phyloP scores from a whole-genome alignment of 768 basidiomycete species.

The Strobilomyces echinocephalus region DNA sequence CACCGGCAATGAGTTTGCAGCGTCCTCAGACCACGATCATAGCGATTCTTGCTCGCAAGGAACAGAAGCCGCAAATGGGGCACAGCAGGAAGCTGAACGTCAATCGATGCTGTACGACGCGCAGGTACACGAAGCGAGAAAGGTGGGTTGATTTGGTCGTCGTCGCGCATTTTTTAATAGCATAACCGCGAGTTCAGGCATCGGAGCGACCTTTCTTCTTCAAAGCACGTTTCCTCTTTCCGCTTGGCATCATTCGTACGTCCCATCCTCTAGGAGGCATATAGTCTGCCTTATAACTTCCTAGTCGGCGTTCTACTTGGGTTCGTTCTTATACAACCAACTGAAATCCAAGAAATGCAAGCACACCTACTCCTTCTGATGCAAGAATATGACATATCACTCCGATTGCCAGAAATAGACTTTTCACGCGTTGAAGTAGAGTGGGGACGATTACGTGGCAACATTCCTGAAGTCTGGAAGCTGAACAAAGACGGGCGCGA shows the following conservation, averaged over 20 bases:
- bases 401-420: conserved; percentile 62
- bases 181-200: conserved; percentile 4
- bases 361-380: conserved; percentile 61
- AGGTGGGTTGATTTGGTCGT: conserved; percentile 7
- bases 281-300: conserved; percentile 1
- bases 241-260: conserved; percentile 61
- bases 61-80: conserved; percentile 3
- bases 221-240: conserved; percentile 57
- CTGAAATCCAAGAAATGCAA: conserved; percentile 65
- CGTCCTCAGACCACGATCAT: conserved; percentile 12
- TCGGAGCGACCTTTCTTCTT: conserved; percentile 17
- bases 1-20: conserved; percentile 7
- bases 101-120: conserved; percentile 24
- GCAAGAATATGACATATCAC: conserved; percentile 63
- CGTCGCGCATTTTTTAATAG: too few relatives aligned
- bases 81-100: conserved; percentile 21
- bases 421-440: conserved; percentile 65
- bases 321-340: conserved; percentile 60
- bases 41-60: not conserved
- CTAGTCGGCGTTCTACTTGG: conserved; percentile 65
- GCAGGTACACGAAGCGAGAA: conserved; percentile 23
- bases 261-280: conserved; percentile 9
- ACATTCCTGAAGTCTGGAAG: conserved; percentile 79
- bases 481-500: conserved; percentile 76
- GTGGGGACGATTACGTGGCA: conserved; percentile 62